These are phyloP conservation scores for Lyophyllum decastes DNA, from an alignment of 768 basidiomycete genomes.

Conservation along the genomic window DNA sequence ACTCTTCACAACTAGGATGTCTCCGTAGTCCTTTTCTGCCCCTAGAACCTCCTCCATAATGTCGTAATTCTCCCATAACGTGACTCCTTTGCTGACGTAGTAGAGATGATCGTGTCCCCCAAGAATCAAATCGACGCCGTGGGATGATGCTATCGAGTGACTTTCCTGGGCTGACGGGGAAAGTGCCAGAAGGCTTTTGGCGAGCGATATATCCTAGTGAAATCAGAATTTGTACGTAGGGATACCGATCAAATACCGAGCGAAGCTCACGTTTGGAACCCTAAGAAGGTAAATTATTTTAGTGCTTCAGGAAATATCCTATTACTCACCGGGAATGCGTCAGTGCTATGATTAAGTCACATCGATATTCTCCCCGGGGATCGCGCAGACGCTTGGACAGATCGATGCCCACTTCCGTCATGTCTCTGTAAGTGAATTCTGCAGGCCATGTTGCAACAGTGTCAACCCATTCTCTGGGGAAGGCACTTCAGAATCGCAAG, in stretches of 20 bases:
- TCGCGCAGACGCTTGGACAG: slow-evolving; percentile 76
- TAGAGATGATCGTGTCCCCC: slow-evolving; percentile 92
- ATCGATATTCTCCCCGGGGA: slow-evolving; percentile 63
- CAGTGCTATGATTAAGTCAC: slow-evolving; percentile 83
- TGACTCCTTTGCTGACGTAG: slow-evolving; percentile 67
- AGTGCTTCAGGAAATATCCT: background rate
- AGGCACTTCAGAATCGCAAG: background rate
- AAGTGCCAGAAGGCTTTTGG: slow-evolving; percentile 62
- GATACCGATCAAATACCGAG: background rate
- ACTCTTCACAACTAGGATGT: slow-evolving; percentile 78
- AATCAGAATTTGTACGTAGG: background rate
- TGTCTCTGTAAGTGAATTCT: slow-evolving; percentile 74
- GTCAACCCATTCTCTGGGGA: slow-evolving; percentile 79
- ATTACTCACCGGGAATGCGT: slow-evolving; percentile 75
- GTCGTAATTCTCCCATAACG: slow-evolving; percentile 69
- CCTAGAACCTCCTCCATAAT: slow-evolving; percentile 53
- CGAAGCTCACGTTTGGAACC: slow-evolving; percentile 46
- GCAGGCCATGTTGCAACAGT: slow-evolving; percentile 88
- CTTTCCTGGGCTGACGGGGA: slow-evolving; percentile 54
- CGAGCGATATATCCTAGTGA: slow-evolving; percentile 66
- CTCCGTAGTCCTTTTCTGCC: slow-evolving; percentile 70
- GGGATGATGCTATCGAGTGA: slow-evolving; percentile 45
- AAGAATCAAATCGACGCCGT: slow-evolving; percentile 82
- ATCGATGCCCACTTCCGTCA: slow-evolving; percentile 70
- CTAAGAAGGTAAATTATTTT: slow-evolving; percentile 23